Base-by-base conservation (phyloP, 1,284 basidiomycete species). In the Melanopsichium pennsylvanicum region DNA sequence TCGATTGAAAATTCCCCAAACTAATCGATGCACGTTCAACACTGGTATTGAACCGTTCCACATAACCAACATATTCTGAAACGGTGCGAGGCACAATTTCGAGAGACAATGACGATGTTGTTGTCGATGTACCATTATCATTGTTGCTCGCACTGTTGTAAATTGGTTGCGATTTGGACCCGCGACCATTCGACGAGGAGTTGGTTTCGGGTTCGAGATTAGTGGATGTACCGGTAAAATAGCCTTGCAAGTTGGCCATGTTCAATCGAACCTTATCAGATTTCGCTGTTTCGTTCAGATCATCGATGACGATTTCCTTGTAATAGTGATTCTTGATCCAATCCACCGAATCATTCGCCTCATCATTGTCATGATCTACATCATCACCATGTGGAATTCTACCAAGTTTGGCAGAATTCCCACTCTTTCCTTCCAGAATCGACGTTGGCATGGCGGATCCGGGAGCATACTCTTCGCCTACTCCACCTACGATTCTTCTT, bases 241-340 rank as follows among this genome's bases (percentile, higher is more conserved):
- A 72, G 2, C 44, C 49, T 23, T 72, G 52, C 12, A 67, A 43
- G 23, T 76, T 64, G 32, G 49, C 56, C 86, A 97, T 92, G 67
- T 94, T 88, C 29, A 97, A 85, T 2, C 88, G 80, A 25, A 96
- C 90, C 1, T 90, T 91, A 8, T 84, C 79, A 0, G 87, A 85
- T 1, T 84, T 77, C 46, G 87, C 85, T 5, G 87, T 85, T 43
- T 89, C 88, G 70, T 88, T 88, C 23, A 98, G 84, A 77, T 97
- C 95, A 46, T 91, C 89, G 16, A 95, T 84, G 58, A 93, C 90
- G 56, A 97, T 90, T 74, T 91, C 88, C 10, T 86, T 82, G 60
- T 90, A 89, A 37, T 84, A 83, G 36, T 61, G 66, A 4, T 44
- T 48, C 36, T 61, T 57, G 48, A 66, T 60, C 67, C 49, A 57